Conservation (phyloP, 176 grass and related monocot genomes). For the Aegilops umbellulata region DNA sequence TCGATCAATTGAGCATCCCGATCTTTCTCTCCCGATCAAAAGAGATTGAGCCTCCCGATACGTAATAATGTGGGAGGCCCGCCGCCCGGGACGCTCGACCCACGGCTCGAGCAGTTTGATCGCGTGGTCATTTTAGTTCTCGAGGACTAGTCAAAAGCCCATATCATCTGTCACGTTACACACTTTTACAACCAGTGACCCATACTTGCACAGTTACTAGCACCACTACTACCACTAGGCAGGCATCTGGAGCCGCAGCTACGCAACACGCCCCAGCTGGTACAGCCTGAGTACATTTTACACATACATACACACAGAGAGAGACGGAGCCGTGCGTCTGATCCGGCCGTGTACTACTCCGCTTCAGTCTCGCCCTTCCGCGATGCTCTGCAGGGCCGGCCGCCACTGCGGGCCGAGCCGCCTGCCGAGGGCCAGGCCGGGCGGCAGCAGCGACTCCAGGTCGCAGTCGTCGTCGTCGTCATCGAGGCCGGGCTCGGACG, state of each 20-base stretch:
- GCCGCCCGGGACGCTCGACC: neutral
- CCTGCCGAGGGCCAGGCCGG: constrained; percentile 18
- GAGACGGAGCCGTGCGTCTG: neutral
- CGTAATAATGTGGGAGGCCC: neutral
- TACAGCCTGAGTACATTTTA: neutral
- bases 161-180: neutral
- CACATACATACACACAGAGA: neutral
- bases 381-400: constrained; percentile 82
- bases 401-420: constrained; percentile 54
- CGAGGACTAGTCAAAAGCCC: neutral
- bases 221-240: neutral
- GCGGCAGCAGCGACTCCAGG: constrained; percentile 32
- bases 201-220: neutral
- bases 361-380: constrained; percentile 42
- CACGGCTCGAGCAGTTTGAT: neutral
- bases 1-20: neutral
- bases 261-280: too few relatives aligned
- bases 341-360: neutral
- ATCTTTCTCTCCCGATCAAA: neutral
- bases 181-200: constrained; percentile 10
- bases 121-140: neutral
- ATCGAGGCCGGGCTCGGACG: neutral
- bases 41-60: neutral
- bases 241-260: neutral
- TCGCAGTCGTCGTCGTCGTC: constrained; percentile 34